Base-by-base conservation (phyloP, 495 filamentous ascomycete genomes). In the Penicillium flavigenum region DNA sequence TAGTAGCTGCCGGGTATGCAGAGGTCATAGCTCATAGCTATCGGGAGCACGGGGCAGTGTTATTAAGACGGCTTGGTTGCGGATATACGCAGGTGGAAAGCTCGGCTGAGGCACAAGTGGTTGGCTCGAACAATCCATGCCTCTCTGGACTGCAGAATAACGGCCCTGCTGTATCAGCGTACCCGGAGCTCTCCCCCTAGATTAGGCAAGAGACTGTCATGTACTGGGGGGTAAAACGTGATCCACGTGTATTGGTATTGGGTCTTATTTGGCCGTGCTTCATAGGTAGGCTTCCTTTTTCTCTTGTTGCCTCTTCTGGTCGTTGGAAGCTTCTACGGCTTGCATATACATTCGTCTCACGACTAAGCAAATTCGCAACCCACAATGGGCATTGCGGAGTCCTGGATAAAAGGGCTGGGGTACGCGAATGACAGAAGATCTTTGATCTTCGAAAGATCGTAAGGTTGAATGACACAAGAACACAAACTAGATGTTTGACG, bases 211-310 rank as follows among this genome's bases (percentile, higher is more conserved):
- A 62, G 53, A 58, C 36, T 58, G 56, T 46, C 29, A 47, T 55
- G 44, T 61, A 43, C 55, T 45, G 57, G 46, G 47, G 59, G 41
- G 43, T 42, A 63, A 41, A 52, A 50, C 42, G 39, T 48, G 45
- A 57, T 59, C 66, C 66, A 69, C 66, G 66, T 65, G 64, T 61
- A 52, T 44, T 56, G 32, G 52, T 52, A 20, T 51, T 51, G 41
- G 39, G 54, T 34, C 36, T 44, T 57, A 48, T 61, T 56, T 60
- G 52, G 27, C 36, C 41, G 51, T 41, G 39, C 31, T 48, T 17
- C 36, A 14, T 39, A 24, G 32, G 45, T 34, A 50, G 26, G 11
- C n/a, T 57, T 22, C 26, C 45, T 49, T 48, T 32, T 50, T 39
- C 43, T 47, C 24, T 29, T 47, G 5, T 46, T 55, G 32, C 53